Evolutionary conservation across 441 rosid species (phyloP).

Genomic region (Iberis amara): DNA sequence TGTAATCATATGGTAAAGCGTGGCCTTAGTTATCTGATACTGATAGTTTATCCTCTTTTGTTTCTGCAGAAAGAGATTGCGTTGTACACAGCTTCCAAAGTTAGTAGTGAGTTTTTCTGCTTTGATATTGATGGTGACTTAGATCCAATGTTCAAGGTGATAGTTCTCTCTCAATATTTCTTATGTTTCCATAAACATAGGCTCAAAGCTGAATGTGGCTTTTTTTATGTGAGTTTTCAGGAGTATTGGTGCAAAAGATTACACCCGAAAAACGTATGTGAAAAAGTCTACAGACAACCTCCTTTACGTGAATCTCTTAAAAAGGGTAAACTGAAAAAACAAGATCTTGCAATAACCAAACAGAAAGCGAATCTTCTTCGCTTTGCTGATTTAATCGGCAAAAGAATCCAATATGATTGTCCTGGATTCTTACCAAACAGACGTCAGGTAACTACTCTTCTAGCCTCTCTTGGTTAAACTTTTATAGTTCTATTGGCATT

Average conservation of each 20-base stretch:
- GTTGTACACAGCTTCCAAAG: conserved; percentile 84
- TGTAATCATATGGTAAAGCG: conserved; percentile 7
- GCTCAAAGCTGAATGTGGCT: conserved; percentile 18
- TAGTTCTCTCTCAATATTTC: conserved; percentile 21
- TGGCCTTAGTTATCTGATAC: not conserved
- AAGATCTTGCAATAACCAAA: conserved; percentile 75
- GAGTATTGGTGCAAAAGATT: conserved; percentile 98
- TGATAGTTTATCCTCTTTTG: conserved; percentile 7
- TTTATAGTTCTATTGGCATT: not conserved
- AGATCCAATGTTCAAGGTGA: conserved; percentile 94
- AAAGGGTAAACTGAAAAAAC: conserved; percentile 87
- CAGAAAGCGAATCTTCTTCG: conserved; percentile 65
- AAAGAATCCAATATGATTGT: conserved; percentile 85
- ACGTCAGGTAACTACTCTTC: conserved; percentile 70
- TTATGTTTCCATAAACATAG: not conserved
- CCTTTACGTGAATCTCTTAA: conserved; percentile 79
- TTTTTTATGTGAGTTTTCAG: conserved; percentile 45
- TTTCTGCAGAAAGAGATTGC: conserved; percentile 92
- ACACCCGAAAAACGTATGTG: conserved; percentile 95
- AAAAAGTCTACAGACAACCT: conserved; percentile 95
- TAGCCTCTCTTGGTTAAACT: conserved; percentile 11
- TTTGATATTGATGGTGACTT: conserved; percentile 94
- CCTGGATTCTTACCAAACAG: conserved; percentile 83
- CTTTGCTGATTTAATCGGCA: conserved; percentile 87
- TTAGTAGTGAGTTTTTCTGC: conserved; percentile 75